Evolutionary conservation across 2,329 filamentous ascomycete species (phyloP), one percentile per base, ranked within the genome.

Genomic region (Trichoderma guizhouense): DNA sequence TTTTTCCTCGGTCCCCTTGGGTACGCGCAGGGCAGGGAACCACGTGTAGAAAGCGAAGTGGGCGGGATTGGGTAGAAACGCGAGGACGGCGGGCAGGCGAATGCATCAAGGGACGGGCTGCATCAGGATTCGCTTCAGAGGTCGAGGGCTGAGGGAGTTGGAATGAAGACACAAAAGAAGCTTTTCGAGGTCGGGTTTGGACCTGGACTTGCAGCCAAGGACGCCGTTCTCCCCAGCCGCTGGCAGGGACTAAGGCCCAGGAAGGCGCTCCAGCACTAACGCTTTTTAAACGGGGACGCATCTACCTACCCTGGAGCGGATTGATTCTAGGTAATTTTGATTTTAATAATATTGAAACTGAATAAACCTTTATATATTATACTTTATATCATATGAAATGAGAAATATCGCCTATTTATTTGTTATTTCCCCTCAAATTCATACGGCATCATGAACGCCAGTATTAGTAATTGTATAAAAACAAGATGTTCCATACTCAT

Each of bases 121-220:
- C 74, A 76, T 74, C 70, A 72, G 71, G 72, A 70, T 73, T 73
- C 69, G 74, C 73, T 74, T 74, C 73, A 71, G 72, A 72, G 51
- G 47, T 67, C 43, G 58, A 58, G 66, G 18, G 67, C 30, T 61
- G 57, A 21, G 28, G 34, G 66, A 51, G 26, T 53, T 57, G 47
- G 72, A 68, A 62, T 64, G 67, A 55, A 62, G 61, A 68, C 57
- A 57, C 60, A 72, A 30, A 47, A 53, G 57, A 60, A 61, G 70
- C 57, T 66, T 67, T 67, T 72, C 51, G 63, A 72, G 58, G 55
- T 63, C 55, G 65, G 39, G 55, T 60, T 58, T 62, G 58, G 32
- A 64, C 58, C 43, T 71, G 51, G 21, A 57, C 69, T 71, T 51
- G 34, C 26, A 70, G 68, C 61, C 69, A 63, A 63, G 47, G 43